Percentiles rank a stretch among this genome's conserved stretches.
Evolutionary conservation across 495 filamentous ascomycete genomes (phyloP).

Genomic region (Tetracladium setigerum): DNA sequence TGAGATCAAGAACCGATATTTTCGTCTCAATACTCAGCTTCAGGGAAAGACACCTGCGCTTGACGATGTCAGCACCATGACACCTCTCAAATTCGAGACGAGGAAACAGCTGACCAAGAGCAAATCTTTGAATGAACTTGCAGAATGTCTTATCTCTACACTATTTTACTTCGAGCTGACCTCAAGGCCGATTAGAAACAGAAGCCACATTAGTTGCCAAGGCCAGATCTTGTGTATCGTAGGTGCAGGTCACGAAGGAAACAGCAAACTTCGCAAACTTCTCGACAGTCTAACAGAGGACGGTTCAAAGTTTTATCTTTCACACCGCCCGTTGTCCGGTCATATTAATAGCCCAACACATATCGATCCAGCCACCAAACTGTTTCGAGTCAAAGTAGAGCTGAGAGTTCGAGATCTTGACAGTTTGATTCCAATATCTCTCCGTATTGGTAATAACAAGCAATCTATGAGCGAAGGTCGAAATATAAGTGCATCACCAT

Average conservation of each 20-base stretch:
- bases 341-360: background rate
- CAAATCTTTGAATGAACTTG: slow-evolving; percentile 5
- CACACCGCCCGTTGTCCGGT: background rate
- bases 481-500: background rate
- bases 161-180: slow-evolving; percentile 7
- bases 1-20: slow-evolving; percentile 4
- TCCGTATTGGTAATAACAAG: background rate
- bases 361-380: background rate
- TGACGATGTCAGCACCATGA: slow-evolving; percentile 1
- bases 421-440: background rate
- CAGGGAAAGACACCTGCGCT: background rate
- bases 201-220: background rate
- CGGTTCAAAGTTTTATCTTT: background rate
- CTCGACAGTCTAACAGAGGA: background rate
- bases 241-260: background rate
- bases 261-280: background rate
- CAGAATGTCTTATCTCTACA: slow-evolving; percentile 1
- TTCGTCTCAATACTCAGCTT: slow-evolving; percentile 3
- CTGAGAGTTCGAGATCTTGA: background rate
- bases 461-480: background rate
- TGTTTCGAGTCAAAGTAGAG: background rate
- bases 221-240: background rate
- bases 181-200: background rate
- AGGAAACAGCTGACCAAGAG: background rate
- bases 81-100: background rate